Evolutionary conservation across 2,329 filamentous ascomycete genomes (phyloP).

Genomic region (Bipolaris zeicola): DNA sequence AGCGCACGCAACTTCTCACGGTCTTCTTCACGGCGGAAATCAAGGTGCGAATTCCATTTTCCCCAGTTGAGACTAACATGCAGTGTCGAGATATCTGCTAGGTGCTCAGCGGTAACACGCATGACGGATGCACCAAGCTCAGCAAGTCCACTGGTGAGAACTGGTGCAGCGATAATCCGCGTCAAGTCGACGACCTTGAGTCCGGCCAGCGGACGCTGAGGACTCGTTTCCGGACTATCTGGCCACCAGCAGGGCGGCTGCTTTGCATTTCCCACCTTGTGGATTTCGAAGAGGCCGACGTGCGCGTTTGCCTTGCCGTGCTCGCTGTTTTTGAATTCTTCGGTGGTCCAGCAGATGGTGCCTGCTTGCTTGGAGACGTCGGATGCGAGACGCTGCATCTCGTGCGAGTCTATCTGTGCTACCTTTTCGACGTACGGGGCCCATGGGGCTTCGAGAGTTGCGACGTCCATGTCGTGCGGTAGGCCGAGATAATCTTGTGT

Average conservation of each 20-base stretch:
- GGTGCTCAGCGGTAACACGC: slow-evolving; percentile 49
- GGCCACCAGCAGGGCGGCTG: slow-evolving; percentile 53
- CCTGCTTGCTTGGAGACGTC: slow-evolving; percentile 51
- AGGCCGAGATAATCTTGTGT: slow-evolving; percentile 47
- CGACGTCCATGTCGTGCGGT: slow-evolving; percentile 30
- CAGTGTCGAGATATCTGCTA: slow-evolving; percentile 51
- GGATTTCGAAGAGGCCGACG: slow-evolving; percentile 50
- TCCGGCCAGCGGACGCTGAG: slow-evolving; percentile 52
- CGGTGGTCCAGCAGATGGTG: slow-evolving; percentile 47
- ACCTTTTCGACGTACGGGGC: slow-evolving; percentile 31
- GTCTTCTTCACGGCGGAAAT: slow-evolving; percentile 51
- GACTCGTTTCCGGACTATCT: slow-evolving; percentile 27
- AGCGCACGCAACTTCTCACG: slow-evolving; percentile 49
- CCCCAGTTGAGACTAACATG: slow-evolving; percentile 58
- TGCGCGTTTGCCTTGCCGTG: slow-evolving; percentile 53
- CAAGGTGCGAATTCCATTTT: slow-evolving; percentile 55
- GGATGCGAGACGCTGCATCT: slow-evolving; percentile 45
- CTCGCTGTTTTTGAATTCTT: slow-evolving; percentile 48
- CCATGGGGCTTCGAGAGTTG: neutral
- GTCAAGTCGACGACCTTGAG: slow-evolving; percentile 59
- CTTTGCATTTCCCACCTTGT: slow-evolving; percentile 25
- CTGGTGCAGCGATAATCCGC: slow-evolving; percentile 57
- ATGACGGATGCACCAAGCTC: slow-evolving; percentile 57
- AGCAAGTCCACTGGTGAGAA: slow-evolving; percentile 51
- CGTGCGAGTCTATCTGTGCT: slow-evolving; percentile 38